A percentile compares a stretch with the other conserved stretches of the same genome.
Evolutionary conservation across 1,284 basidiomycete genomes (phyloP).

Genomic region (Cutaneotrichosporon sp.): DNA sequence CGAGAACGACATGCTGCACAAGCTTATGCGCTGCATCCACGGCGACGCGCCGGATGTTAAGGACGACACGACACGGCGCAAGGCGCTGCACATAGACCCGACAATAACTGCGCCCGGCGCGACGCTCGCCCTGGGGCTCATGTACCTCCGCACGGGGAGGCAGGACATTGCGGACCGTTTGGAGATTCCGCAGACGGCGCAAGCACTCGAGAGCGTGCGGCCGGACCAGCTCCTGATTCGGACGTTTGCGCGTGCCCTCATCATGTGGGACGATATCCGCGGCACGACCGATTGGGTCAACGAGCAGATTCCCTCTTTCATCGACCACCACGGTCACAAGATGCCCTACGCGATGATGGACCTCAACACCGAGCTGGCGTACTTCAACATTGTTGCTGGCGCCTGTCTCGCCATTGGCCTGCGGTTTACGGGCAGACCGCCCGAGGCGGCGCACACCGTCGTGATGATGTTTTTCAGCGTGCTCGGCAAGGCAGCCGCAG

Average conservation of each 20-base stretch:
- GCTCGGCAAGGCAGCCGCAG: conserved; percentile 54
- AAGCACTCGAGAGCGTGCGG: conserved; percentile 75
- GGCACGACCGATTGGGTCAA: conserved; percentile 74
- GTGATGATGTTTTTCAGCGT: conserved; percentile 75
- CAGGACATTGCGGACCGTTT: conserved; percentile 79
- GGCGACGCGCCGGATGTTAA: conserved; percentile 53
- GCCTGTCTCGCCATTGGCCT: conserved; percentile 86
- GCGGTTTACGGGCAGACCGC: conserved; percentile 88
- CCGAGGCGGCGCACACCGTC: conserved; percentile 75
- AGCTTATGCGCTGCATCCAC: conserved; percentile 65
- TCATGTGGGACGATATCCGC: conserved; percentile 77
- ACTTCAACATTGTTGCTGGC: conserved; percentile 82
- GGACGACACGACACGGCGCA: conserved; percentile 5
- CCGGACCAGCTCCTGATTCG: conserved; percentile 81
- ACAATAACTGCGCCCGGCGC: conserved; percentile 87
- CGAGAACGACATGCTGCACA: conserved; percentile 63
- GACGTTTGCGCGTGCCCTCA: conserved; percentile 69
- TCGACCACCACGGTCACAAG: conserved; percentile 57
- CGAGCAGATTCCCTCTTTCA: conserved; percentile 65
- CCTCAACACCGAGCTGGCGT: conserved; percentile 74
- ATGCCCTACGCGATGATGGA: conserved; percentile 48
- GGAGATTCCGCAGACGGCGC: conserved; percentile 70
- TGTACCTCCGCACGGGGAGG: conserved; percentile 81
- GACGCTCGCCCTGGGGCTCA: conserved; percentile 80
- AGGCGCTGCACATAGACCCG: conserved; percentile 57